These are phyloP conservation scores for Diaporthe aspalathi DNA, from an alignment of 2,329 filamentous ascomycete genomes.

Conservation along the genomic window DNA sequence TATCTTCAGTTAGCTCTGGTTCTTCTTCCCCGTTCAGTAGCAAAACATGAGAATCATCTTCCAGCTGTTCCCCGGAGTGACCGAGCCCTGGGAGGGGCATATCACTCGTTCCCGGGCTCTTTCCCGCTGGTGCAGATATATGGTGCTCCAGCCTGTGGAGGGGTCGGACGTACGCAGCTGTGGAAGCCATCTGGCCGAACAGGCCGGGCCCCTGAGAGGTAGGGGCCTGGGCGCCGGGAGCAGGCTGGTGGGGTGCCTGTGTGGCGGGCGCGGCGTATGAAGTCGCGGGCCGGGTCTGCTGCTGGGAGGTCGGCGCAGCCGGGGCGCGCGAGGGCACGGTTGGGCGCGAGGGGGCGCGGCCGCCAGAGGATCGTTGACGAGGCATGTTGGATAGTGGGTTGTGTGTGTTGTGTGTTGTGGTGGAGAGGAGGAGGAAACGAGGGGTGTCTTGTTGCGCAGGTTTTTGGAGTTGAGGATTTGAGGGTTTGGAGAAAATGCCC, in stretches of 20 bases:
- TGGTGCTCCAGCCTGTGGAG: background rate
- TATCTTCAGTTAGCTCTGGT: slow-evolving; percentile 43
- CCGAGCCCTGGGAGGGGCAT: background rate
- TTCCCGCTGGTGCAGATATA: no score
- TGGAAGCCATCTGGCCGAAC: slow-evolving; percentile 97
- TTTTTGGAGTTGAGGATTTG: slow-evolving; percentile 37
- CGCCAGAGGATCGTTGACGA: slow-evolving; percentile 79
- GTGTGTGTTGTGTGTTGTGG: background rate
- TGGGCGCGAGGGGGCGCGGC: slow-evolving; percentile 74
- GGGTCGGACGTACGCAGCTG: slow-evolving; percentile 84
- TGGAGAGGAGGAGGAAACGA: slow-evolving; percentile 31
- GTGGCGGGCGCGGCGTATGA: slow-evolving; percentile 69
- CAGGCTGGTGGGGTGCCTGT: slow-evolving; percentile 58
- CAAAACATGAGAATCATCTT: slow-evolving; percentile 34
- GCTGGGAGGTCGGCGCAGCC: slow-evolving; percentile 57
- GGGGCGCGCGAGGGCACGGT: slow-evolving; percentile 69
- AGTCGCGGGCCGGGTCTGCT: slow-evolving; percentile 76
- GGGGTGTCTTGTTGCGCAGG: slow-evolving; percentile 9
- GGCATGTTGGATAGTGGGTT: slow-evolving; percentile 66
- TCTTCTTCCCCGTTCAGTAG: background rate
- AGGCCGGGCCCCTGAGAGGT: slow-evolving; percentile 79
- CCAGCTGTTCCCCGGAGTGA: slow-evolving; percentile 27
- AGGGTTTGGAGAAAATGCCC: slow-evolving; percentile 39
- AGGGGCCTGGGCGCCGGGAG: slow-evolving; percentile 60
- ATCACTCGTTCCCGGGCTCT: background rate